phyloP scores from a whole-genome alignment of 1,139 yeast genomes.

The Eremothecium sinecaudum region DNA sequence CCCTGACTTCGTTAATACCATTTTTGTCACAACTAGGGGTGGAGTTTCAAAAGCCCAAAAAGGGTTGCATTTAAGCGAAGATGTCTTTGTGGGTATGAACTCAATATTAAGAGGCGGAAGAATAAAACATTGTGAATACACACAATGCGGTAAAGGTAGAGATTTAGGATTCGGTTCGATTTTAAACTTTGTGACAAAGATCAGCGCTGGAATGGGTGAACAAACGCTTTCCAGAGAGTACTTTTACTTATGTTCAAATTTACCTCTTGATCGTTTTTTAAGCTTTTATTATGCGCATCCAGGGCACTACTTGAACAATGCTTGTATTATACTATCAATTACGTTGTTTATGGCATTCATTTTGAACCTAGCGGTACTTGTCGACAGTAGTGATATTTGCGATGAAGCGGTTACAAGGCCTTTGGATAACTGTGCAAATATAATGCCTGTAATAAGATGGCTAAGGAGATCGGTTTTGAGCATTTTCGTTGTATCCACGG shows the following conservation, averaged over 20 bases:
- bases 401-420: slow-evolving; percentile 53
- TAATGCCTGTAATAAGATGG: slow-evolving; percentile 62
- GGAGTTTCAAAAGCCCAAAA: slow-evolving; percentile 71
- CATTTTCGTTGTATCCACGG: slow-evolving; percentile 63
- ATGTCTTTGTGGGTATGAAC: slow-evolving; percentile 68
- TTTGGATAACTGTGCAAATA: slow-evolving; percentile 57
- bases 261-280: slow-evolving; percentile 62
- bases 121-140: slow-evolving; percentile 67
- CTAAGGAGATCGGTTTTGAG: slow-evolving; percentile 65
- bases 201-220: slow-evolving; percentile 81
- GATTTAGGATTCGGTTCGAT: slow-evolving; percentile 71
- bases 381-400: slow-evolving; percentile 58
- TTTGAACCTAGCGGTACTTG: slow-evolving; percentile 56
- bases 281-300: slow-evolving; percentile 74
- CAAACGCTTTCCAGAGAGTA: slow-evolving; percentile 70
- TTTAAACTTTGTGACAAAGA: slow-evolving; percentile 65
- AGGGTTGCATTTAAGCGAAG: slow-evolving; percentile 66
- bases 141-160: slow-evolving; percentile 75
- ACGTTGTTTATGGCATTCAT: slow-evolving; percentile 57
- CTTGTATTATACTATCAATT: slow-evolving; percentile 58
- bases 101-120: slow-evolving; percentile 66
- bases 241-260: slow-evolving; percentile 61
- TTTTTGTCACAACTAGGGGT: slow-evolving; percentile 65
- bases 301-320: slow-evolving; percentile 65
- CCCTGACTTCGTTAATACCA: slow-evolving; percentile 62